Evolutionary conservation across 352 stramenopile species (phyloP), one percentile per base, ranked within the genome.

Genomic region (Globisporangium polare): DNA sequence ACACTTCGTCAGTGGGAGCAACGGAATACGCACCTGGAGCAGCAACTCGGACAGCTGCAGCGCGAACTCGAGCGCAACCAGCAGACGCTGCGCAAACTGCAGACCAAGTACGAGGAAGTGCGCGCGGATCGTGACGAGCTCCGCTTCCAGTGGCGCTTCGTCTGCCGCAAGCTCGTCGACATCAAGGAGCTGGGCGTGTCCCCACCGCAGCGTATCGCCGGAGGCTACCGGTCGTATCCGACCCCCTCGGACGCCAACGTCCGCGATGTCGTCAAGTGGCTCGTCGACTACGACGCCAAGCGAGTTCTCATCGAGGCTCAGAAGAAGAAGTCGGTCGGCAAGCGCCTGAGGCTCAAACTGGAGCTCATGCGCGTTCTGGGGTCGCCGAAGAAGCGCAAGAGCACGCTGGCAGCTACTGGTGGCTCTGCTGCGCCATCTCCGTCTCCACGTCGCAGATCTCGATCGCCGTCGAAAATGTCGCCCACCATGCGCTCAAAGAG

Each of bases 211-310:
- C 74, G 74, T 42, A 63, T 75, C 12, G 74, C 69, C 6, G 72
- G 74, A 22, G 74, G 74, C 22, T 83, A 68, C 53, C 65, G 49
- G 3, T 78, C 62, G 56, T 79, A 79, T 53, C 69, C 67, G 39
- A 53, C 31, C 17, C 70, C 75, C 1, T 72, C 67, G 18, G 29
- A 52, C 5, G 41, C 55, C 9, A 83, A 81, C 31, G 72, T 81
- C 10, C 63, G 65, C 52, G 65, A 74, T 2, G 70, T 83, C 39
- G 69, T 83, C 46, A 72, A 73, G 46, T 78, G 71, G 68, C 67
- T 78, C 39, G 63, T 78, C 22, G 63, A 78, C 60, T 81, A 75
- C 55, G 68, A 77, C 20, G 59, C 71, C n/a, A 75, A 68, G 61
- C 54, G 59, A 24, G 60, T 64, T 24, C 42, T 71, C 15, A 42